Conservation (phyloP, 441 rosid species). For the Populus hybrid region DNA sequence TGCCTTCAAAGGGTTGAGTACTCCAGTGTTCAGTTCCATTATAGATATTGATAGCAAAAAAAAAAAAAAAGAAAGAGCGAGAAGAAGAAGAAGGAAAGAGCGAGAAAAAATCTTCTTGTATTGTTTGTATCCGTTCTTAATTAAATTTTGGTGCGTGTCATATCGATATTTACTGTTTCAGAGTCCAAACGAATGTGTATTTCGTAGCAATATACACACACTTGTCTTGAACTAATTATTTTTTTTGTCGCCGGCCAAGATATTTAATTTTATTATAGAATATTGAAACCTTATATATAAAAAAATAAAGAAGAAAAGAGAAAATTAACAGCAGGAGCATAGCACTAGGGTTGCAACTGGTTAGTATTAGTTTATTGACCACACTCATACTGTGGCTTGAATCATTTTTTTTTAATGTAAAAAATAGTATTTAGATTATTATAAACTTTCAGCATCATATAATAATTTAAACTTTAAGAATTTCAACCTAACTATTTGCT, state of each 20-base stretch:
- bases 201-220: not conserved
- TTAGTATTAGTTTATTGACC: not conserved
- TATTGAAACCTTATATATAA: too few relatives aligned
- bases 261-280: too few relatives aligned
- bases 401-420: not conserved
- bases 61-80: too few relatives aligned
- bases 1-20: constrained; percentile 8
- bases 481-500: too few relatives aligned
- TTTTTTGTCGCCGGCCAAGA: not conserved
- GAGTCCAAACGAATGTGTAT: not conserved
- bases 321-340: not conserved
- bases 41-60: too few relatives aligned
- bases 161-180: not conserved
- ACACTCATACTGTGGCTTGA: not conserved
- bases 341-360: not conserved
- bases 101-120: not conserved
- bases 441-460: too few relatives aligned
- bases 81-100: not conserved
- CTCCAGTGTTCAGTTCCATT: not conserved
- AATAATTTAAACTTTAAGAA: too few relatives aligned
- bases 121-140: not conserved
- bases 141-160: not conserved
- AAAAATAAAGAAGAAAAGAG: too few relatives aligned
- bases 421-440: too few relatives aligned
- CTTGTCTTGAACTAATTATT: not conserved